phyloP scores from a whole-genome alignment of 805 yeast genomes.

The Starmerella sp. region DNA sequence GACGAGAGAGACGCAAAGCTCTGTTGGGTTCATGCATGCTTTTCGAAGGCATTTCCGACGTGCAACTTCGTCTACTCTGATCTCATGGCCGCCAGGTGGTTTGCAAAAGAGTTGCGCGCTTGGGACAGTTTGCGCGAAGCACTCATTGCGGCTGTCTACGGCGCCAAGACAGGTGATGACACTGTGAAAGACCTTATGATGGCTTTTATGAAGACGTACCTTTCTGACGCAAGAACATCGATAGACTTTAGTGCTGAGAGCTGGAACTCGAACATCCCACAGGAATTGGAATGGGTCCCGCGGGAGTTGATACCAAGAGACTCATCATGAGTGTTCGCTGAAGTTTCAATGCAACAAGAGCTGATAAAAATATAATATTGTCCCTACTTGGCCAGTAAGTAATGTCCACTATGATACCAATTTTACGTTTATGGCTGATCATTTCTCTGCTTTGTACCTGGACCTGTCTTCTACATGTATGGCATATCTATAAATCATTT shows the following conservation, averaged over 20 bases:
- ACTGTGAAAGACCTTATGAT: slow-evolving; percentile 20
- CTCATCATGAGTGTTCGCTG: too few relatives aligned
- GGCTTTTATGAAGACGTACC: slow-evolving; percentile 10
- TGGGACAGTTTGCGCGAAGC: slow-evolving; percentile 33
- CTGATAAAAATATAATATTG: too few relatives aligned
- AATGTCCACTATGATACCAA: too few relatives aligned
- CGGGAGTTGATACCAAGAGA: not conserved
- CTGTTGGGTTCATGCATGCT: slow-evolving; percentile 14
- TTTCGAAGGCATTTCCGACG: slow-evolving; percentile 1
- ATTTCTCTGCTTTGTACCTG: too few relatives aligned
- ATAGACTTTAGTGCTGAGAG: not conserved
- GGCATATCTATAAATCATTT: too few relatives aligned
- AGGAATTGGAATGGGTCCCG: slow-evolving; percentile 8
- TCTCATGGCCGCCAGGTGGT: slow-evolving; percentile 7
- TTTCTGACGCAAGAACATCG: not conserved
- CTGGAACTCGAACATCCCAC: slow-evolving; percentile 6
- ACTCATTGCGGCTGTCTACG: slow-evolving; percentile 49
- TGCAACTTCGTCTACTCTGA: slow-evolving; percentile 3
- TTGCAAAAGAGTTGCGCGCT: slow-evolving; percentile 4
- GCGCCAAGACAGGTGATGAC: slow-evolving; percentile 33
- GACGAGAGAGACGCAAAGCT: not conserved
- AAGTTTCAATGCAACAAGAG: too few relatives aligned
- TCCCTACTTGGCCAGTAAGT: too few relatives aligned
- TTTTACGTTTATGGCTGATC: too few relatives aligned
- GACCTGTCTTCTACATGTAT: too few relatives aligned